Conservation (phyloP, 116 monocot genomes). For the Iris pallida region DNA sequence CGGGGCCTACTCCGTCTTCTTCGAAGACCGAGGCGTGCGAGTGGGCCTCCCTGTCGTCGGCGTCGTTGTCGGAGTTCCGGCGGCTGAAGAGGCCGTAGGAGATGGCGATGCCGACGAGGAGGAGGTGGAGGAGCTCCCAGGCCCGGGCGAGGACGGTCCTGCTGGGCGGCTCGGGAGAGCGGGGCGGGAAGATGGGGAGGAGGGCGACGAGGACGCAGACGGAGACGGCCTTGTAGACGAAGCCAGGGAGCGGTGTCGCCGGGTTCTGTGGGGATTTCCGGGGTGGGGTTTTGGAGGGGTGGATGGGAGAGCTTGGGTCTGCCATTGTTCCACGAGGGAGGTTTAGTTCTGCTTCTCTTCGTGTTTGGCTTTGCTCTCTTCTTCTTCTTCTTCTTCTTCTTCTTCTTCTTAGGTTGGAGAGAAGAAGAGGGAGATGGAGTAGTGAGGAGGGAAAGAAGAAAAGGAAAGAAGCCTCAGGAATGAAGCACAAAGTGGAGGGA, state of each 20-base stretch:
- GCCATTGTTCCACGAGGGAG: not conserved
- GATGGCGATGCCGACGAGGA: slow-evolving; percentile 68
- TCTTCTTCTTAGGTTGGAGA: no score
- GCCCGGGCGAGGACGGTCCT: slow-evolving; percentile 27
- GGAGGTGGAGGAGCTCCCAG: slow-evolving; percentile 75
- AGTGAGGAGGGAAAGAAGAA: not conserved
- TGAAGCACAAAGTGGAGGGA: slow-evolving; percentile 15
- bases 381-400: not conserved
- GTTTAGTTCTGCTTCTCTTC: not conserved
- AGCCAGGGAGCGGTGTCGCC: not conserved
- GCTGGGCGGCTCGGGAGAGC: slow-evolving; percentile 31
- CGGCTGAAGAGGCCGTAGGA: slow-evolving; percentile 78
- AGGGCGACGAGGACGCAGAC: slow-evolving; percentile 23
- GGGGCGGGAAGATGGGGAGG: slow-evolving; percentile 33
- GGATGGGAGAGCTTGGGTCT: not conserved
- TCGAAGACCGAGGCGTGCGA: slow-evolving; percentile 28
- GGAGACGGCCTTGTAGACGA: slow-evolving; percentile 1
- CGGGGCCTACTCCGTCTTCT: slow-evolving; percentile 24
- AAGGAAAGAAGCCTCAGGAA: slow-evolving; percentile 8
- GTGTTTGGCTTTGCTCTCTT: not conserved
- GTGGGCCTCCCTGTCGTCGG: slow-evolving; percentile 27
- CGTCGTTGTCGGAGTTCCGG: slow-evolving; percentile 35
- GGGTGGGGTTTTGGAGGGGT: not conserved
- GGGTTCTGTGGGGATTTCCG: slow-evolving; percentile 1
- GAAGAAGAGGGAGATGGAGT: not conserved